Evolutionary conservation across 495 filamentous ascomycete species (phyloP), one percentile per base, ranked within the genome.

Genomic region (Talaromyces thailandensis): DNA sequence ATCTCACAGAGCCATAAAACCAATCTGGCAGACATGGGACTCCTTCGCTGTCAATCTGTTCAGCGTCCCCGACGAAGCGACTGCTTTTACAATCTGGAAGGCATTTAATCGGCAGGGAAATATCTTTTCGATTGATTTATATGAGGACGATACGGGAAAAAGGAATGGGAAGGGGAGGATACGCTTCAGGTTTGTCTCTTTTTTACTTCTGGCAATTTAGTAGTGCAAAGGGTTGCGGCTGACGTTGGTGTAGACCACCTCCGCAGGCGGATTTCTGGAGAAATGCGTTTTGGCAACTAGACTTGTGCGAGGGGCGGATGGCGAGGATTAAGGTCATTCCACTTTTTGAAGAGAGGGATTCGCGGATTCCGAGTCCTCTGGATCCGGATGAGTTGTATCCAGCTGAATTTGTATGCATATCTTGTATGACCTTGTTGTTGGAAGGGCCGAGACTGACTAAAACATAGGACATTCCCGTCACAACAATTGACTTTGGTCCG

Each of bases 41-140:
- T 74, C 78, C 0, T 59, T 81, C 1, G 71, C 68, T 12, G 40
- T 83, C 28, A 70, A 66, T 18, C 43, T 82, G 16, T 58, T 14
- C 0, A 67, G 67, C 11, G 25, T 83, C 11, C 77, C 80, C 0
- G 28, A 58, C 12, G 68, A 73, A 28, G 64, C 63, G 9, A 75
- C 61, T 23, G 77, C 78, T 0, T 63, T 66, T 14, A 64, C 62
- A 6, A 60, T 83, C 11, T 79, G 78, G 71, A 43, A 65, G 4
- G 65, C 70, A 2, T 78, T 83, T 58, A 65, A 66, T 2, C 64
- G 67, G 2, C 70, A 83, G 55, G 81, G 81, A 0, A 64, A 65
- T 4, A 68, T 82, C 23, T 63, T 67, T 14, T 69, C 71, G 0
- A 80, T 83, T 55, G 79, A 81, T 26, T 66, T 82, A 1, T 78